Evolutionary conservation across 306 rosid species (phyloP).

Genomic region (Cajanus cajan): DNA sequence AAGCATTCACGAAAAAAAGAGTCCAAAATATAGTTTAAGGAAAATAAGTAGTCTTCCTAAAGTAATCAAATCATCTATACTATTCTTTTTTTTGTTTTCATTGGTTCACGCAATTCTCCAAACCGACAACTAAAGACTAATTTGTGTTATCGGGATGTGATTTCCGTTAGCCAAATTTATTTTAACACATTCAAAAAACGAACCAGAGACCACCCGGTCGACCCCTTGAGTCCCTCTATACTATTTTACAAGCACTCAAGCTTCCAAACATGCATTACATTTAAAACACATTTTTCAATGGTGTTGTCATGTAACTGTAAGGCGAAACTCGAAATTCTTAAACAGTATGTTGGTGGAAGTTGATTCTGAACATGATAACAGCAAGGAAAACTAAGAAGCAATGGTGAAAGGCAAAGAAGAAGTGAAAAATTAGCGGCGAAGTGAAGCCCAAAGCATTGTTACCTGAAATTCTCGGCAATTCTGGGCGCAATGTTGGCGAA

Average conservation of each 20-base stretch:
- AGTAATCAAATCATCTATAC: neutral
- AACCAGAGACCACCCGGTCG: too few relatives aligned
- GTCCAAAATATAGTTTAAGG: slow-evolving; percentile 10
- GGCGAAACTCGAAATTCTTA: slow-evolving; percentile 7
- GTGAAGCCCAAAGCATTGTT: neutral
- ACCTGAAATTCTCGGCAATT: slow-evolving; percentile 93
- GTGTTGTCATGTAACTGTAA: neutral
- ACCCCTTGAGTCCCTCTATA: too few relatives aligned
- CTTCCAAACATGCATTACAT: slow-evolving; percentile 3
- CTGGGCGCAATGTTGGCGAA: slow-evolving; percentile 93
- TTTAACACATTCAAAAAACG: too few relatives aligned
- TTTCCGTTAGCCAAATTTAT: too few relatives aligned
- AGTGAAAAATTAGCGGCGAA: neutral
- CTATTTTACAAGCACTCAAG: neutral
- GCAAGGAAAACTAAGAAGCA: neutral
- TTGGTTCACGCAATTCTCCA: too few relatives aligned
- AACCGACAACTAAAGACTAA: too few relatives aligned
- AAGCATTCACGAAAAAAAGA: neutral
- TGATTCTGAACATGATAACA: neutral
- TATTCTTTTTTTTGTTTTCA: too few relatives aligned
- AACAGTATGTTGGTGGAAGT: neutral
- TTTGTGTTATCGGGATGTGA: too few relatives aligned
- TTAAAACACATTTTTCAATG: neutral
- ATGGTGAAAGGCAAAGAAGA: too few relatives aligned
- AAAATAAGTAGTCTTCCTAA: neutral